Conservation (phyloP, 441 rosid genomes). For the Pelargonium australe region DNA sequence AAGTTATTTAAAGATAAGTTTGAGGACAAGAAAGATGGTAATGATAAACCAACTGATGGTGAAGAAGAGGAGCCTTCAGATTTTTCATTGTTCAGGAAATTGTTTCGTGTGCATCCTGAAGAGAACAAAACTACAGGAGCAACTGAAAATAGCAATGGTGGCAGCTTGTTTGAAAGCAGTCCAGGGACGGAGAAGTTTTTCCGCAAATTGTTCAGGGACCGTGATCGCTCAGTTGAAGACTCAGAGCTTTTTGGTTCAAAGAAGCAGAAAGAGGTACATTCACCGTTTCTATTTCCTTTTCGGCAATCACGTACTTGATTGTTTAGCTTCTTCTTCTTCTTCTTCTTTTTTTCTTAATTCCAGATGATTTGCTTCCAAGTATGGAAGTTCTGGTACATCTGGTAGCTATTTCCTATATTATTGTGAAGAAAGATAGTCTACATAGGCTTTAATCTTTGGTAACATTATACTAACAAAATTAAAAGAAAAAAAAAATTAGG, state of each 20-base stretch:
- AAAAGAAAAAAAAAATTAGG: no score
- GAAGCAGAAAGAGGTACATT: constrained; percentile 69
- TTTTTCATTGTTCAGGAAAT: constrained; percentile 65
- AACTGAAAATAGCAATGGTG: constrained; percentile 48
- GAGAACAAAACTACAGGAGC: constrained; percentile 45
- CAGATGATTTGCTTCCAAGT: no score
- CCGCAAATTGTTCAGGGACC: constrained; percentile 90
- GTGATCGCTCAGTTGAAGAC: constrained; percentile 88
- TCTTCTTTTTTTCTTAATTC: no score
- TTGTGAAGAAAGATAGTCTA: no score
- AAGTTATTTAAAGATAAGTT: constrained; percentile 74
- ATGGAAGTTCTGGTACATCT: no score
- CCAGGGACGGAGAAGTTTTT: constrained; percentile 94
- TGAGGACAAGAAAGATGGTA: constrained; percentile 79
- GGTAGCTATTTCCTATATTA: no score
- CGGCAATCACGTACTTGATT: no score
- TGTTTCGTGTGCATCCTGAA: constrained; percentile 95
- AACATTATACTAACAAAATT: no score
- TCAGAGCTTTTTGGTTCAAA: constrained; percentile 77
- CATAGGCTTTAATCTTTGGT: no score
- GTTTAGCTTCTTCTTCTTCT: no score
- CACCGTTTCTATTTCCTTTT: constrained; percentile 15
- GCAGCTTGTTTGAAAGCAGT: constrained; percentile 67
- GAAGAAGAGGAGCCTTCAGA: constrained; percentile 90
- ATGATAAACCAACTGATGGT: constrained; percentile 48